Conservation (phyloP, 2,329 filamentous ascomycete species). For the Kalmusia sp. region DNA sequence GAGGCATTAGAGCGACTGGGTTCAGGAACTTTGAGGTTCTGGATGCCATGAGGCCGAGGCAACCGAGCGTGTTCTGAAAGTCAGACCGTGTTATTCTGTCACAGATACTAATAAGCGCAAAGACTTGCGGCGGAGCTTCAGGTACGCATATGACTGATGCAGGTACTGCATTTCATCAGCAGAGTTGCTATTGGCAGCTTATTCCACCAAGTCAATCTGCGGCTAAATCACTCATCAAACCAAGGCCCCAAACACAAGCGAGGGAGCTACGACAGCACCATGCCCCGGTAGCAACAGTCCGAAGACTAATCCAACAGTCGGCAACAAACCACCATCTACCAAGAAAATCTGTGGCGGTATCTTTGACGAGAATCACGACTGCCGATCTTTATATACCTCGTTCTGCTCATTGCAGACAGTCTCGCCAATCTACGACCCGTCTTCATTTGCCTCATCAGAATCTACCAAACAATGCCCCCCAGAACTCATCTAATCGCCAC, state of each 20-base stretch:
- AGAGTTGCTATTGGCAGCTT: neutral
- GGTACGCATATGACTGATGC: neutral
- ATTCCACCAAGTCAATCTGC: neutral
- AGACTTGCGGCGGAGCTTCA: no score
- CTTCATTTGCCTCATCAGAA: slow-evolving; percentile 2
- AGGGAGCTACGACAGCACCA: neutral
- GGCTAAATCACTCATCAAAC: slow-evolving; percentile 4
- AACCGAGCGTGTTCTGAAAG: slow-evolving; percentile 17
- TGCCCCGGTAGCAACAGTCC: neutral
- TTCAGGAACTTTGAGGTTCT: slow-evolving; percentile 24
- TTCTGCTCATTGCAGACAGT: neutral
- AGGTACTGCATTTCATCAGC: neutral
- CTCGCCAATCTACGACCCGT: neutral
- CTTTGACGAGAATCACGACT: neutral
- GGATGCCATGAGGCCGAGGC: slow-evolving; percentile 16
- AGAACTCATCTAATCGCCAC: neutral
- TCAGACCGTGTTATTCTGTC: no score
- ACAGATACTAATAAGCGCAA: no score
- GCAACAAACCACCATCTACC: neutral
- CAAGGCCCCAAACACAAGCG: neutral
- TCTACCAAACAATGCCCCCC: slow-evolving; percentile 2
- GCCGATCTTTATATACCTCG: slow-evolving; percentile 2
- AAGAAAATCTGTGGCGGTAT: neutral
- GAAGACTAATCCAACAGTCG: neutral
- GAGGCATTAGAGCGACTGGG: slow-evolving; percentile 7